phyloP scores from a whole-genome alignment of 2,329 filamentous ascomycete species.

The Golovinomyces cichoracearum region DNA sequence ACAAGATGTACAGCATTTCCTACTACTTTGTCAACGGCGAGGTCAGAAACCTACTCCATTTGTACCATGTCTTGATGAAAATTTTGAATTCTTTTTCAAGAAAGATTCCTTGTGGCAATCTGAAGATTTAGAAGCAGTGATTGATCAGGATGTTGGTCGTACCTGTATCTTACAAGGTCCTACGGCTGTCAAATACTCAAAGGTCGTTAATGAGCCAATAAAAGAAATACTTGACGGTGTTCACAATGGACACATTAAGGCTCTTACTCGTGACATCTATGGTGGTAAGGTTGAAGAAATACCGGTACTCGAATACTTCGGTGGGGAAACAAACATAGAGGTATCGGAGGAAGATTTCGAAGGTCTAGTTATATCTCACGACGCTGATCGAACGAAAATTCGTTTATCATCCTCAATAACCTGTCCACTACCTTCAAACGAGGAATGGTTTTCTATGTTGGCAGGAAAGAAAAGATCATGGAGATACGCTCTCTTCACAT shows the following conservation, averaged over 20 bases:
- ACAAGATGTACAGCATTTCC: conserved; percentile 91
- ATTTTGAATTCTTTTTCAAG: conserved; percentile 99
- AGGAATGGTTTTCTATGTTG: conserved; percentile 69
- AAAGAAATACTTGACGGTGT: conserved; percentile 83
- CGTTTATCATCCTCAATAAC: conserved; percentile 53
- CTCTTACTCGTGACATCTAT: conserved; percentile 58
- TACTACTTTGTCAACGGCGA: conserved; percentile 71
- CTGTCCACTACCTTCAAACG: conserved; percentile 46
- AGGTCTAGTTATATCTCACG: conserved; percentile 58
- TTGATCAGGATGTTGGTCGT: conserved; percentile 81
- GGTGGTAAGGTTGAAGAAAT: conserved; percentile 44
- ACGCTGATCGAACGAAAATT: conserved; percentile 58
- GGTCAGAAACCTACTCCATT: conserved; percentile 94
- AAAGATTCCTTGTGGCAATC: conserved; percentile 99
- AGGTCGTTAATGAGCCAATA: conserved; percentile 70
- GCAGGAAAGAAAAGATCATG: conserved; percentile 71
- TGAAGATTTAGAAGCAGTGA: conserved; percentile 85
- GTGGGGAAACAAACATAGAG: conserved; percentile 53
- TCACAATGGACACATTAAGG: conserved; percentile 64
- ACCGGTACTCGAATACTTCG: conserved; percentile 81
- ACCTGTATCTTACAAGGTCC: conserved; percentile 93
- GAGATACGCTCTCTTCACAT: conserved; percentile 81
- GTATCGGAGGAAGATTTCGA: conserved; percentile 56
- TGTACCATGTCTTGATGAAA: conserved; percentile 81
- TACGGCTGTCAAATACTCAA: conserved; percentile 75